Evolutionary conservation across 2,329 filamentous ascomycete species (phyloP).

Genomic region (Colletotrichum siamense): DNA sequence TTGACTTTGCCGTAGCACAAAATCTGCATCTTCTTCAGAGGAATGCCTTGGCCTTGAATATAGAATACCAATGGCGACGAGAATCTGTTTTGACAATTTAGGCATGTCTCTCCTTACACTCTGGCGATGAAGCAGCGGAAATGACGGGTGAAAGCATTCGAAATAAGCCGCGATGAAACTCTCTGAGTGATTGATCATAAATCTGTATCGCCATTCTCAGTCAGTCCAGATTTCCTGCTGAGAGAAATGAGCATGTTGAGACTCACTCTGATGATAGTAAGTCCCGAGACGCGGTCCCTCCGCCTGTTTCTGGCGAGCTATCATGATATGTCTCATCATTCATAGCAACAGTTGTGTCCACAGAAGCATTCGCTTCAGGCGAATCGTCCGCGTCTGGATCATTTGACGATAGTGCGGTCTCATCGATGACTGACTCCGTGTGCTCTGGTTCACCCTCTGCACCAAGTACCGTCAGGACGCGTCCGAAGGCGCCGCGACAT

Average conservation of each 20-base stretch:
- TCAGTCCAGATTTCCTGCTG: background rate
- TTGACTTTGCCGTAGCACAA: constrained; percentile 17
- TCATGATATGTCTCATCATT: background rate
- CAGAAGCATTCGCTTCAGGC: background rate
- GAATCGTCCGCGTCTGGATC: background rate
- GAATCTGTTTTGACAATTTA: constrained; percentile 12
- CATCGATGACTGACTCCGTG: background rate
- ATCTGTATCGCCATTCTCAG: background rate
- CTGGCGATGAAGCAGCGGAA: constrained; percentile 26
- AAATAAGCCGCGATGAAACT: constrained; percentile 25
- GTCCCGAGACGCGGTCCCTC: background rate
- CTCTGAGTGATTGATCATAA: background rate
- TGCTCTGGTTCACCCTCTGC: background rate
- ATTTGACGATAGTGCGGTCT: background rate
- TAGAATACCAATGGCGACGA: constrained; percentile 25
- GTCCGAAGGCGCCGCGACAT: constrained; percentile 9
- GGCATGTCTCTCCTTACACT: constrained; percentile 16
- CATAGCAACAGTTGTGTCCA: background rate
- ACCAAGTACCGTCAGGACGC: background rate
- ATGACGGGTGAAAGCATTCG: constrained; percentile 27
- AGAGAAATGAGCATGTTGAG: background rate
- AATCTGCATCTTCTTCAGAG: constrained; percentile 1
- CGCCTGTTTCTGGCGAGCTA: background rate
- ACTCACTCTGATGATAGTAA: background rate
- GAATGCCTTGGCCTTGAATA: constrained; percentile 18